Percentiles rank a stretch among this genome's conserved stretches.
Conservation (phyloP, 2,329 filamentous ascomycete species). For the Corinectria fuckeliana region DNA sequence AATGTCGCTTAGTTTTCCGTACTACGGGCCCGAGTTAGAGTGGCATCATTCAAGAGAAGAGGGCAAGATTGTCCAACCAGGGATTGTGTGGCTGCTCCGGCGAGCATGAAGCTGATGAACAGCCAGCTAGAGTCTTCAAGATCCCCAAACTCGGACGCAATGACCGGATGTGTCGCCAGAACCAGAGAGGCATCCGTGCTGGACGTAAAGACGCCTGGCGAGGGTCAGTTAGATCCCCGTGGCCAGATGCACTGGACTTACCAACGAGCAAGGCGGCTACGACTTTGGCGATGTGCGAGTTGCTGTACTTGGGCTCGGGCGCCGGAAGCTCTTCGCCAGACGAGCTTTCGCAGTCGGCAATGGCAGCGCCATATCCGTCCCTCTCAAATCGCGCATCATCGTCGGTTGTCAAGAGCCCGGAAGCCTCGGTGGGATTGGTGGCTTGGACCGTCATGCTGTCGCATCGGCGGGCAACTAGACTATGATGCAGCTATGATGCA, state of each 20-base stretch:
- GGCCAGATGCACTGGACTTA: not conserved
- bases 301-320: constrained; percentile 18
- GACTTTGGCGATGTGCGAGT: constrained; percentile 25
- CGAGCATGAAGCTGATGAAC: constrained; percentile 42
- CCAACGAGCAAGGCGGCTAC: constrained; percentile 26
- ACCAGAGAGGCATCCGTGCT: constrained; percentile 70
- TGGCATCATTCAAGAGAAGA: not conserved
- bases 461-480: not conserved
- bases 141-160: constrained; percentile 66
- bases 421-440: constrained; percentile 12
- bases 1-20: constrained; percentile 41
- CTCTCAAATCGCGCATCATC: constrained; percentile 1
- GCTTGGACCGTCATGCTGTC: not conserved
- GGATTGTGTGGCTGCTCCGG: constrained; percentile 41
- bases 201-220: constrained; percentile 63
- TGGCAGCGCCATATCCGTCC: constrained; percentile 6
- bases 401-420: constrained; percentile 4
- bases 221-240: not conserved
- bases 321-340: not conserved
- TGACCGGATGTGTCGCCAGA: constrained; percentile 68
- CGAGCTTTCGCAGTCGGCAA: constrained; percentile 12
- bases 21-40: constrained; percentile 17
- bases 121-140: constrained; percentile 59
- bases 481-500: not conserved
- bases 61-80: constrained; percentile 49